Evolutionary conservation across 2,329 filamentous ascomycete species (phyloP).

Genomic region (Didymella sp.): DNA sequence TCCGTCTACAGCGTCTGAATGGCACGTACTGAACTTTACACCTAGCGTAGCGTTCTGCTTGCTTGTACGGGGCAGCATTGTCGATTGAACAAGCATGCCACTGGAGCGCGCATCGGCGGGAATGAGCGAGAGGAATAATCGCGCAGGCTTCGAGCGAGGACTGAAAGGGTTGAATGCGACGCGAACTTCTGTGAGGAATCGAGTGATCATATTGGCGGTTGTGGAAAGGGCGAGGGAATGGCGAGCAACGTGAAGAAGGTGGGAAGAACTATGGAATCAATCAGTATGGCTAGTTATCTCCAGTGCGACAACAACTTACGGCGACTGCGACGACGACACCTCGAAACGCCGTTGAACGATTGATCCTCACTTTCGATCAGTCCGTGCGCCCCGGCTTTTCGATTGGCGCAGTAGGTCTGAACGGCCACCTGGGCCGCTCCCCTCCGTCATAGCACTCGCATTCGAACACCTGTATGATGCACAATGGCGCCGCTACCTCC

Average conservation of each 20-base stretch:
- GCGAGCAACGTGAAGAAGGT: not conserved
- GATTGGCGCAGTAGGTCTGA: conserved; percentile 21
- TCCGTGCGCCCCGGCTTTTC: conserved; percentile 30
- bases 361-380: conserved; percentile 18
- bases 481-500: conserved; percentile 47
- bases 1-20: not conserved
- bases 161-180: conserved; percentile 95
- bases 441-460: conserved; percentile 42
- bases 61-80: conserved; percentile 73
- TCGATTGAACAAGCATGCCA: conserved; percentile 79
- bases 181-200: conserved; percentile 83
- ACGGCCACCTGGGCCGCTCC: conserved; percentile 26
- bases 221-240: not conserved
- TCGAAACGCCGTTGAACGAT: not conserved
- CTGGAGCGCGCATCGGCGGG: conserved; percentile 77
- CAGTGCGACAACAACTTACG: not conserved
- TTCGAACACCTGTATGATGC: conserved; percentile 34
- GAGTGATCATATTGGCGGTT: conserved; percentile 72
- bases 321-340: not conserved
- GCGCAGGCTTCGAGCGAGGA: conserved; percentile 76
- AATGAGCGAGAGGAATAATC: conserved; percentile 85
- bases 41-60: conserved; percentile 72
- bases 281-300: not conserved
- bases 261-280: not conserved
- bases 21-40: conserved; percentile 81